A percentile compares a stretch with the other conserved stretches of the same genome.
Conservation (phyloP, 257 asterid species). For the Gynochthodes officinalis region DNA sequence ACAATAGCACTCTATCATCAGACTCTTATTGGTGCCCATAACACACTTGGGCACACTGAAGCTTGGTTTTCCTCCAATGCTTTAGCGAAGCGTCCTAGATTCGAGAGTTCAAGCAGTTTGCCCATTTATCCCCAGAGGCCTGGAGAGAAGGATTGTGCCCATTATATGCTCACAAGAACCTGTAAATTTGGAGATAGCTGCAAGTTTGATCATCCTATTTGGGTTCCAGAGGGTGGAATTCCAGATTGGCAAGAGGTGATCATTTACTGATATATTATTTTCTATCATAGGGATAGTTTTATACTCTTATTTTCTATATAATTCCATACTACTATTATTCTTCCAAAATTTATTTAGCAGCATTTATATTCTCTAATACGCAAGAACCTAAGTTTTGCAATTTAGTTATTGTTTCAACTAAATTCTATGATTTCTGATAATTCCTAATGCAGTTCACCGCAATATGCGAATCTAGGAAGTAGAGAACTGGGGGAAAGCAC, state of each 20-base stretch:
- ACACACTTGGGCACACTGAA: constrained; percentile 85
- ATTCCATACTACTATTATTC: neutral
- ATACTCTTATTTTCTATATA: constrained; percentile 1
- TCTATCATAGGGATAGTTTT: constrained; percentile 20
- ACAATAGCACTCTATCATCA: constrained; percentile 87
- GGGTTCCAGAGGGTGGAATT: constrained; percentile 99
- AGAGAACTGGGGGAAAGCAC: too few relatives aligned
- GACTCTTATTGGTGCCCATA: constrained; percentile 77
- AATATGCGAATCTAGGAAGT: neutral
- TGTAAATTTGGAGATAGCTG: constrained; percentile 99
- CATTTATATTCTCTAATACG: neutral
- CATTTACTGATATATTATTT: constrained; percentile 43
- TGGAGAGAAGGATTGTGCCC: constrained; percentile 99
- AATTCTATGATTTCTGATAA: neutral
- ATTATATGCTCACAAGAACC: constrained; percentile 99
- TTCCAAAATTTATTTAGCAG: neutral
- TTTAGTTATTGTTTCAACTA: neutral
- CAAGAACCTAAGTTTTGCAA: neutral
- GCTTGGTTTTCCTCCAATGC: constrained; percentile 91
- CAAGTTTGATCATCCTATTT: constrained; percentile 99
- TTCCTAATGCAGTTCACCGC: neutral
- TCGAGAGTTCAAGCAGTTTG: constrained; percentile 87
- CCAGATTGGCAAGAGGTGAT: constrained; percentile 99
- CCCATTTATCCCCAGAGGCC: constrained; percentile 98
- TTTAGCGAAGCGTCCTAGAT: constrained; percentile 94